Base-by-base conservation (phyloP, 108 stramenopile genomes). In the Cyclotella choctawhatcheeana region DNA sequence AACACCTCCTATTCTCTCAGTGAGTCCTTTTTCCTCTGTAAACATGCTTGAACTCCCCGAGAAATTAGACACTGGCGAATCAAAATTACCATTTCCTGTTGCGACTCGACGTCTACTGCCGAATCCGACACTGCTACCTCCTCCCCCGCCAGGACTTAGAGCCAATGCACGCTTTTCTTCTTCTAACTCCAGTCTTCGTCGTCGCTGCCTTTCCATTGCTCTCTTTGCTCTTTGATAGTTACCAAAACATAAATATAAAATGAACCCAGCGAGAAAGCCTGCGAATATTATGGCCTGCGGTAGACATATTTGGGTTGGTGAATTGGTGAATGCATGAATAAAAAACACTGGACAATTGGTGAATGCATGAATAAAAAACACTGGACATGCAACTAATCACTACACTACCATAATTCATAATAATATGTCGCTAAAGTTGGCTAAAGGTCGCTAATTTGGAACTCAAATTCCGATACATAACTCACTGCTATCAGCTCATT, bases 201-300 rank as follows among this genome's bases (percentile, higher is more conserved):
- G 68, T 58, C 81, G 58, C 73, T 93, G 93, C 29, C 93, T 73
- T 56, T 91, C 89, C 85, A 83, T 83, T 31, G 93, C 93, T 72
- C 84, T 67, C 58, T 91, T 91, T 22, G 93, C 93, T 67, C 93
- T 67, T 73, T 86, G 90, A 60, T 91, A 93, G 66, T 93, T 93
- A 27, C 93, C 90, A 47, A 93, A 68, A 58, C 93, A 93, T 21
- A 93, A 66, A 21, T 91, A 90, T n/a, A 81, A 74, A 21, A 93
- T 80, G 68, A 93, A 93, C 21, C 93, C 93, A 16, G 81, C 65
- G 44, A 91, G 47, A 64, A 93, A 91, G 8, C 85, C 84, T 22
- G 88, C 82, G 34, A 89, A 89, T 2, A 60, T 72, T 32, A 86
- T 82, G 18, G 89, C 85, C 84, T 84, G 56, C 20, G 25, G 16